phyloP scores from a whole-genome alignment of 2,329 filamentous ascomycete species.

The Chalaropsis thielavioides region DNA sequence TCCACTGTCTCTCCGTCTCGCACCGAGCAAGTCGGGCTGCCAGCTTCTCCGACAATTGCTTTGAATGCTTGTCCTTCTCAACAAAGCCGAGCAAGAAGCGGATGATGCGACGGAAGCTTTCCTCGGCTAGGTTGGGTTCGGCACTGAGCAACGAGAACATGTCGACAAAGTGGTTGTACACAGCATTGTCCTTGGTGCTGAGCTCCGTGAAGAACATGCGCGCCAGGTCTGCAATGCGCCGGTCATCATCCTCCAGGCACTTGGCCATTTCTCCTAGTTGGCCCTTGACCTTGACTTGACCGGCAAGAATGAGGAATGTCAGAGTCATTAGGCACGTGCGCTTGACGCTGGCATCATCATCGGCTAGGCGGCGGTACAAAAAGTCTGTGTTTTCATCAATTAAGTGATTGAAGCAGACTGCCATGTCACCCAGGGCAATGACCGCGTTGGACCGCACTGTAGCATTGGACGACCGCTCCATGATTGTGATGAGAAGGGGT shows the following conservation, averaged over 20 bases:
- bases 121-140: constrained; percentile 66
- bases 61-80: constrained; percentile 98
- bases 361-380: constrained; percentile 82
- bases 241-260: constrained; percentile 91
- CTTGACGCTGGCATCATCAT: constrained; percentile 79
- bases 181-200: constrained; percentile 93
- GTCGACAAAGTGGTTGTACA: constrained; percentile 98
- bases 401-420: constrained; percentile 96
- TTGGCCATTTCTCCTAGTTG: constrained; percentile 99
- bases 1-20: constrained; percentile 91
- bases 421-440: constrained; percentile 95
- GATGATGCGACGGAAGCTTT: constrained; percentile 71
- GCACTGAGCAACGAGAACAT: constrained; percentile 92
- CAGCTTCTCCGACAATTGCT: constrained; percentile 83
- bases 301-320: constrained; percentile 90
- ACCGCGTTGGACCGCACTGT: constrained; percentile 93
- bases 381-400: constrained; percentile 99
- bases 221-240: constrained; percentile 81
- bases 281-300: constrained; percentile 98
- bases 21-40: constrained; percentile 73
- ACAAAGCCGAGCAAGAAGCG: constrained; percentile 92
- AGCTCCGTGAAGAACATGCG: constrained; percentile 98
- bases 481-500: constrained; percentile 88
- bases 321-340: constrained; percentile 96
- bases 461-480: constrained; percentile 83